A percentile compares a stretch with the other conserved stretches of the same genome.
These are phyloP conservation scores for Lippia alba DNA, from an alignment of 305 asterid species.

Conservation along the genomic window DNA sequence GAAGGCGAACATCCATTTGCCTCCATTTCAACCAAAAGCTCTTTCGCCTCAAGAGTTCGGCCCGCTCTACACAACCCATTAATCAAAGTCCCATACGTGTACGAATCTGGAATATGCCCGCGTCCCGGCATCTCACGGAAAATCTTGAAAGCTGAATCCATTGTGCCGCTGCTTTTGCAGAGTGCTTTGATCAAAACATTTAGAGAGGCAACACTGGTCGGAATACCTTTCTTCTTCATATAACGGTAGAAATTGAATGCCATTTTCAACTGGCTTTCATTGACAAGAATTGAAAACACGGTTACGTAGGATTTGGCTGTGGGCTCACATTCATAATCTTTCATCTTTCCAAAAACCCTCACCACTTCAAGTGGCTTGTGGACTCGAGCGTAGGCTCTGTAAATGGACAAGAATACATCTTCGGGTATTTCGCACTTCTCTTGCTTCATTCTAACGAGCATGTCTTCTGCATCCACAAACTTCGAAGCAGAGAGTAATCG, in stretches of 20 bases:
- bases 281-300: slow-evolving; percentile 74
- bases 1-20: slow-evolving; percentile 73
- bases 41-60: slow-evolving; percentile 74
- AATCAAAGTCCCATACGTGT: slow-evolving; percentile 86
- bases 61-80: slow-evolving; percentile 77
- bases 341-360: slow-evolving; percentile 62
- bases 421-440: slow-evolving; percentile 71
- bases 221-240: slow-evolving; percentile 73
- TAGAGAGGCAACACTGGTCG: slow-evolving; percentile 66
- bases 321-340: slow-evolving; percentile 66
- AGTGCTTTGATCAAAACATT: slow-evolving; percentile 83
- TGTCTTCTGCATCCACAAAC: slow-evolving; percentile 65
- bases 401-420: slow-evolving; percentile 64
- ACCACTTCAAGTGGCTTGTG: slow-evolving; percentile 89
- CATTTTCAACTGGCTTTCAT: slow-evolving; percentile 76
- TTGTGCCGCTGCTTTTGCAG: slow-evolving; percentile 68
- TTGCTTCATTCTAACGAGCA: slow-evolving; percentile 73
- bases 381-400: slow-evolving; percentile 73
- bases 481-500: slow-evolving; percentile 73
- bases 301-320: slow-evolving; percentile 67
- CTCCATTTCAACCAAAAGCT: slow-evolving; percentile 80
- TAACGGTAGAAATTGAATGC: slow-evolving; percentile 74
- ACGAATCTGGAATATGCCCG: slow-evolving; percentile 77
- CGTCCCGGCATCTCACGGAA: slow-evolving; percentile 81
- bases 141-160: slow-evolving; percentile 72